Evolutionary conservation across 441 rosid genomes (phyloP).

Genomic region (Arabidopsis lyrata): DNA sequence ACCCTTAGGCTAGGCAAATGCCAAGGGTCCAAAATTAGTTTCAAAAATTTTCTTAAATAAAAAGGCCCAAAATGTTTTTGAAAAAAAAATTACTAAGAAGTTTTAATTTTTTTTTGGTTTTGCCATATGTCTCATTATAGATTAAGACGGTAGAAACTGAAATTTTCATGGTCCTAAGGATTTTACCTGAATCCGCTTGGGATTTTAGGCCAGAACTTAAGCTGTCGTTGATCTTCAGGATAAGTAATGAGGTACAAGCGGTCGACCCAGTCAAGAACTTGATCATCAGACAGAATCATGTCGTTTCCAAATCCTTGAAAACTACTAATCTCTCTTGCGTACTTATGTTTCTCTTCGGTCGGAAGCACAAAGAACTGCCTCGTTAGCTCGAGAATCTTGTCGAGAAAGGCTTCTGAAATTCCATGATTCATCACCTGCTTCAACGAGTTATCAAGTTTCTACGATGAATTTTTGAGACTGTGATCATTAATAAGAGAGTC

Average conservation of each 20-base stretch:
- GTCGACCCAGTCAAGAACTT: conserved; percentile 76
- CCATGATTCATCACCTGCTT: conserved; percentile 72
- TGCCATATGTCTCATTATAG: too few relatives aligned
- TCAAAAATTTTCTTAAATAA: too few relatives aligned
- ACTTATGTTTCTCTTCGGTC: conserved; percentile 59
- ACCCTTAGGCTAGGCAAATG: too few relatives aligned
- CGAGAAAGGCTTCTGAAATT: conserved; percentile 52
- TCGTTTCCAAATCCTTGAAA: conserved; percentile 81
- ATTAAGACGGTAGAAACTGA: too few relatives aligned
- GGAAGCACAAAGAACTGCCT: conserved; percentile 63
- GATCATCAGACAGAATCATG: conserved; percentile 54
- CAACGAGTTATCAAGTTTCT: not conserved
- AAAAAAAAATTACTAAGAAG: too few relatives aligned
- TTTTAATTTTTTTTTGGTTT: too few relatives aligned
- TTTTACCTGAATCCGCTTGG: conserved; percentile 61
- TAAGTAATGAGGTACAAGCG: conserved; percentile 55
- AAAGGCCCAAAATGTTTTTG: too few relatives aligned
- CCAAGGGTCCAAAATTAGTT: too few relatives aligned
- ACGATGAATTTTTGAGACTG: not conserved
- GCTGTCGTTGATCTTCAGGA: conserved; percentile 55
- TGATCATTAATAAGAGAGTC: not conserved
- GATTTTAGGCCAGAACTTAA: conserved; percentile 59
- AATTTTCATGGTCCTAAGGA: not conserved
- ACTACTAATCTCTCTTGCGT: conserved; percentile 53
- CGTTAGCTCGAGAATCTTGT: conserved; percentile 54